Percentiles rank a stretch among this genome's conserved stretches.
Conservation (phyloP, 805 yeast species). For the Schwanniomyces occidentalis region DNA sequence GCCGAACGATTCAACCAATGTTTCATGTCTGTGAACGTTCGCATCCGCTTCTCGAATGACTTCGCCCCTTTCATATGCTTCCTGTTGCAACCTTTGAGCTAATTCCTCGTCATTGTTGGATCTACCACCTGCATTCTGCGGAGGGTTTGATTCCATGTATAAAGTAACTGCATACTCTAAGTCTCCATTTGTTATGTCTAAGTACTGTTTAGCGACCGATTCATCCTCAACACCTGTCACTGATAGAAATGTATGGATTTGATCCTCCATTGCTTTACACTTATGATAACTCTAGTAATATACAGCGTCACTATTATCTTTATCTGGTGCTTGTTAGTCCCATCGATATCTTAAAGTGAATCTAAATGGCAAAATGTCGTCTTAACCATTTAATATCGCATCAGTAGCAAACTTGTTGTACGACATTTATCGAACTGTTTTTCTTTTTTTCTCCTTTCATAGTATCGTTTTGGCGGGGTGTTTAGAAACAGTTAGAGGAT, state of each 20-base stretch:
- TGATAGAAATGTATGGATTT: slow-evolving; percentile 73
- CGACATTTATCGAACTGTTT: too few species aligned
- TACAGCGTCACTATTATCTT: too few species aligned
- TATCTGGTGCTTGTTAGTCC: too few species aligned
- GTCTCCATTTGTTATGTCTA: slow-evolving; percentile 76
- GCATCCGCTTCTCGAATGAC: slow-evolving; percentile 59
- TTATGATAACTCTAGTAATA: too few species aligned
- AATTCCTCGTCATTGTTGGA: slow-evolving; percentile 45
- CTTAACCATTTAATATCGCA: not conserved
- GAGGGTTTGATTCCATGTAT: slow-evolving; percentile 60
- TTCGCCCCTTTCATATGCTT: slow-evolving; percentile 46
- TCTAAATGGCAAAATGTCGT: slow-evolving; percentile 7
- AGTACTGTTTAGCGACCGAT: slow-evolving; percentile 67
- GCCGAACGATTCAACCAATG: slow-evolving; percentile 53
- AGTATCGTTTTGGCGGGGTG: too few species aligned
- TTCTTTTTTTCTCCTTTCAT: too few species aligned
- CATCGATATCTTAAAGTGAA: too few species aligned
- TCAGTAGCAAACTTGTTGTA: too few species aligned
- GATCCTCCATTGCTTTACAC: slow-evolving; percentile 50
- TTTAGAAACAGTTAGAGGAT: too few species aligned
- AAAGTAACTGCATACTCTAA: slow-evolving; percentile 83
- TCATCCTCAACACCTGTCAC: slow-evolving; percentile 76
- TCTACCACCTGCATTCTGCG: slow-evolving; percentile 7
- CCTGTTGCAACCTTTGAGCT: slow-evolving; percentile 64
- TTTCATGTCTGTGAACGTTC: slow-evolving; percentile 77